Conservation (phyloP, 2,329 filamentous ascomycete genomes). For the Fusarium albosuccineum region DNA sequence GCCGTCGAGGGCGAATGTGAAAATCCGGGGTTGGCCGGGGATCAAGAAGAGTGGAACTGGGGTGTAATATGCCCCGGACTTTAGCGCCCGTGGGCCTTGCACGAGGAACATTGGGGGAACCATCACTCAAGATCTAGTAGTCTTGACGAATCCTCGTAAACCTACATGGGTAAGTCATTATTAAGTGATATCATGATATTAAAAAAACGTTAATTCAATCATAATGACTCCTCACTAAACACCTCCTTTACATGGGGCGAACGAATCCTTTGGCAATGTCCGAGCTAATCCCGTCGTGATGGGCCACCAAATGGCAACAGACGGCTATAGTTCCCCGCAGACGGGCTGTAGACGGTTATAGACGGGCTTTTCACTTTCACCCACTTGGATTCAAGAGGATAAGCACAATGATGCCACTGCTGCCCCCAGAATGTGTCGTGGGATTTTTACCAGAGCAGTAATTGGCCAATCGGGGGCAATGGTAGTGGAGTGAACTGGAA, state of each 20-base stretch:
- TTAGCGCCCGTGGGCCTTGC: background rate
- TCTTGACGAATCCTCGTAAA: no score
- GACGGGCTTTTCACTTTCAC: conserved; percentile 4
- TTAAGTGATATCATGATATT: no score
- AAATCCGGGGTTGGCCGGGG: conserved; percentile 7
- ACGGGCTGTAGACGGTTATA: conserved; percentile 23
- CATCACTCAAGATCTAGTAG: no score
- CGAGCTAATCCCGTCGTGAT: no score
- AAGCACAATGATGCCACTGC: background rate
- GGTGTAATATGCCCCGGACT: conserved; percentile 14
- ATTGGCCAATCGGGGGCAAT: no score
- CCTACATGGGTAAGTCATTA: no score
- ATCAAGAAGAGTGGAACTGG: conserved; percentile 3
- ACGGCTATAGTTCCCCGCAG: background rate
- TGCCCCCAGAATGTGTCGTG: background rate
- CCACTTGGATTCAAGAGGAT: background rate
- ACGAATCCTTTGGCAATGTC: no score
- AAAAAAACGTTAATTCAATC: no score
- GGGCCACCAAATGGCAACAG: background rate
- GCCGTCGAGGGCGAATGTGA: background rate
- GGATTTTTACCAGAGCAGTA: background rate
- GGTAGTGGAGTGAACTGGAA: background rate
- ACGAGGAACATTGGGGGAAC: no score
- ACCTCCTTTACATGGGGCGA: no score
- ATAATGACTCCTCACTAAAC: no score